phyloP scores from a whole-genome alignment of 202 grass and related monocot genomes.

The Panicum virgatum region DNA sequence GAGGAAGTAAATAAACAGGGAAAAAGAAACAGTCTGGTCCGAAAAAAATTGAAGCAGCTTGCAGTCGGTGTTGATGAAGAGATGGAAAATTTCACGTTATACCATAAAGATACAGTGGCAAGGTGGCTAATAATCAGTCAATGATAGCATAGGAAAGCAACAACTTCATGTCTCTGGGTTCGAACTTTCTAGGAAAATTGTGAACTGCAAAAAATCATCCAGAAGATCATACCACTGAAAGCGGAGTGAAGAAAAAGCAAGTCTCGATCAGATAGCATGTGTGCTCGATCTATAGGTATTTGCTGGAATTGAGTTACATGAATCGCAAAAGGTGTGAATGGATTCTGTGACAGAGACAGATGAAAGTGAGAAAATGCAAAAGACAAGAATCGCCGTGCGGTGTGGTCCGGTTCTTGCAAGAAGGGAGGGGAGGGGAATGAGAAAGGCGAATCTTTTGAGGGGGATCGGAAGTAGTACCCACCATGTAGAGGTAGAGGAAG shows the following conservation, averaged over 20 bases:
- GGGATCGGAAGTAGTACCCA: conserved; percentile 30
- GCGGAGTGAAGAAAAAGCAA: neutral
- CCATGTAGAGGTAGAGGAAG: conserved; percentile 86
- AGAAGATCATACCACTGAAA: neutral
- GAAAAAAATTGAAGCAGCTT: neutral
- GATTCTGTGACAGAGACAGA: neutral
- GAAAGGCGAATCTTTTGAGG: neutral
- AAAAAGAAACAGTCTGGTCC: neutral
- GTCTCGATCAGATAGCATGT: neutral
- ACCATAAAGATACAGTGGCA: neutral
- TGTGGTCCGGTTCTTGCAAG: neutral
- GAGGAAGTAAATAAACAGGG: neutral
- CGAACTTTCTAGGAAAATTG: neutral
- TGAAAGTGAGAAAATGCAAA: neutral
- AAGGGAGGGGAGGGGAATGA: neutral
- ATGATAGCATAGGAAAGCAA: no score
- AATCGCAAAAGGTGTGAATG: neutral
- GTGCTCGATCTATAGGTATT: neutral
- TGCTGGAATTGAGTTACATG: neutral
- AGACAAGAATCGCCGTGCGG: neutral
- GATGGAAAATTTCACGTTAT: neutral
- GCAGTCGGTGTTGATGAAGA: neutral
- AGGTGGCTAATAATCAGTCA: neutral
- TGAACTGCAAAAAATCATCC: neutral
- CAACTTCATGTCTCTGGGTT: no score